Conservation (phyloP, 306 rosid genomes). For the Cucurbita moschata region DNA sequence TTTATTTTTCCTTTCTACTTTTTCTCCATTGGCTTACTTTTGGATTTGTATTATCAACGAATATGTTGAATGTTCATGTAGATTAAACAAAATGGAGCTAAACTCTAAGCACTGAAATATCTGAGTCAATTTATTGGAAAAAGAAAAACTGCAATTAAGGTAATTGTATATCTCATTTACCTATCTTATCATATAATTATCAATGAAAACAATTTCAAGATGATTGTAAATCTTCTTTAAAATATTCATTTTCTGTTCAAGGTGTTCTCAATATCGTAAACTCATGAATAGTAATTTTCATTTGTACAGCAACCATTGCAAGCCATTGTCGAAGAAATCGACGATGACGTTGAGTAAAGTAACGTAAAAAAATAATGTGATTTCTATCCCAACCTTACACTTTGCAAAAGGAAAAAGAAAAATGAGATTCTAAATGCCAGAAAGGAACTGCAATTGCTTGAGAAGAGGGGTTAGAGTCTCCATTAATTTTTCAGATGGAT, state of each 20-base stretch:
- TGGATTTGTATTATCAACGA: background rate
- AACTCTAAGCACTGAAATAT: background rate
- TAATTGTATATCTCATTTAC: background rate
- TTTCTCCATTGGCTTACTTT: background rate
- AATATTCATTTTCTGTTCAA: background rate
- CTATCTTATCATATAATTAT: background rate
- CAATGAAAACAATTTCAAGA: background rate
- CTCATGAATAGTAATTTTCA: background rate
- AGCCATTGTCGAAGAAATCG: background rate
- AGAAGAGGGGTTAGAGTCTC: conserved; percentile 14
- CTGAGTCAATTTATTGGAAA: background rate
- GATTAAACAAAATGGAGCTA: background rate
- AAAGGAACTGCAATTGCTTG: conserved; percentile 16
- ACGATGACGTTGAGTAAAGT: background rate
- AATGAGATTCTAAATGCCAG: background rate
- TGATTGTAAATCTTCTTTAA: background rate
- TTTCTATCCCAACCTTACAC: background rate
- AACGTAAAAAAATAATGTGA: background rate
- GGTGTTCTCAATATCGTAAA: background rate
- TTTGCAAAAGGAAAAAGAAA: background rate
- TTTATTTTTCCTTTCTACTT: background rate
- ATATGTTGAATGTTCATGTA: background rate
- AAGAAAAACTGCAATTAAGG: background rate
- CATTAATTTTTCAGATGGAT: conserved; percentile 17
- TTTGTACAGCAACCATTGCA: background rate